phyloP scores from a whole-genome alignment of 148 eudicot species.

The Diospyros kaki region DNA sequence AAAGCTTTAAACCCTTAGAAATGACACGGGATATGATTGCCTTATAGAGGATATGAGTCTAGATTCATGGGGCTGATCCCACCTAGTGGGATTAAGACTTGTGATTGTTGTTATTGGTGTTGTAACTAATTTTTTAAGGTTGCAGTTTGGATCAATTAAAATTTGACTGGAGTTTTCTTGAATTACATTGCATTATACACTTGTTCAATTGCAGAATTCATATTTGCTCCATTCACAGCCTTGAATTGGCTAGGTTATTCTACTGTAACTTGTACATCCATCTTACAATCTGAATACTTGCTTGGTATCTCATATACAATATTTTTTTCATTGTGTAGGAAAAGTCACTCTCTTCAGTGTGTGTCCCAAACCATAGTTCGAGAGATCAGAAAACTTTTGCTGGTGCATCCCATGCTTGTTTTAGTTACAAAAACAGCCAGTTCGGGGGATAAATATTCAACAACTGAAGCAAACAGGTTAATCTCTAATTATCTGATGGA shows the following conservation, averaged over 20 bases:
- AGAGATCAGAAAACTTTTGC: slow-evolving; percentile 55
- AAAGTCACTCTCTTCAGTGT: slow-evolving; percentile 67
- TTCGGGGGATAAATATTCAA: slow-evolving; percentile 38
- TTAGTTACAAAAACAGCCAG: slow-evolving; percentile 66
- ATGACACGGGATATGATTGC: no score
- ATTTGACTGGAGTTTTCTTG: neutral
- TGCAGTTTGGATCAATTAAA: neutral
- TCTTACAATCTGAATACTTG: neutral
- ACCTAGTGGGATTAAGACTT: no score
- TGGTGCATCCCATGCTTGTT: slow-evolving; percentile 77
- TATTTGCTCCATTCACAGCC: neutral
- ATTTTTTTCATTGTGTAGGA: slow-evolving; percentile 39
- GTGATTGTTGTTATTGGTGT: no score
- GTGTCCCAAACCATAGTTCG: slow-evolving; percentile 63
- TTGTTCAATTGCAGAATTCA: neutral
- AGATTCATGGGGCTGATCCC: no score
- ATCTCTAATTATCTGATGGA: neutral
- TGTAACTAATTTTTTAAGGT: no score
- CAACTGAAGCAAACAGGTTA: slow-evolving; percentile 47
- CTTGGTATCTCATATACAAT: neutral
- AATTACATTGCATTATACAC: neutral
- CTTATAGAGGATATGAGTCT: no score
- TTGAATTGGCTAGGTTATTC: neutral
- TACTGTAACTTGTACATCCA: neutral
- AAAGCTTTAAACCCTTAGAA: neutral